Conservation (phyloP, 2,329 filamentous ascomycete genomes). For the Botrytis medusae region DNA sequence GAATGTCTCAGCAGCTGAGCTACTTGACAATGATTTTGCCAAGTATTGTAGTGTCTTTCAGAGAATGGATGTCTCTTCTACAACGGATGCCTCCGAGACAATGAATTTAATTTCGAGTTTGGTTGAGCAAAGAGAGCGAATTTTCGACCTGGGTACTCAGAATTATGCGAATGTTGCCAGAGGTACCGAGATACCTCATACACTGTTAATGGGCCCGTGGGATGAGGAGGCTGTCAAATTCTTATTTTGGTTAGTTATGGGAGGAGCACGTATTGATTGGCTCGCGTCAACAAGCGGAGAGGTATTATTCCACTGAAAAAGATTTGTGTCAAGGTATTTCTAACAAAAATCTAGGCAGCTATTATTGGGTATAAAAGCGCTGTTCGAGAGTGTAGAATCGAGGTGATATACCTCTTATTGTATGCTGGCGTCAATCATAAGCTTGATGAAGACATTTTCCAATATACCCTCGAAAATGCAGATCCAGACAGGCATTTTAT, state of each 20-base stretch:
- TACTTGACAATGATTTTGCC: constrained; percentile 15
- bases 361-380: constrained; percentile 32
- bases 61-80: neutral
- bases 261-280: constrained; percentile 35
- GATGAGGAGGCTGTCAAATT: constrained; percentile 30
- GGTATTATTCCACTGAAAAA: constrained; percentile 24
- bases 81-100: neutral
- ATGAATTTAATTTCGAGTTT: neutral
- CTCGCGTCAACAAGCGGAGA: constrained; percentile 36
- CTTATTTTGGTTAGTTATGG: constrained; percentile 37
- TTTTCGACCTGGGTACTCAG: neutral
- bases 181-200: constrained; percentile 34
- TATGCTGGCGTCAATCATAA: constrained; percentile 27
- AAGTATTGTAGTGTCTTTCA: constrained; percentile 12
- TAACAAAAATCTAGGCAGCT: constrained; percentile 29
- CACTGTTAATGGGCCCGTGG: constrained; percentile 39
- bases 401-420: constrained; percentile 30
- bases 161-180: constrained; percentile 25
- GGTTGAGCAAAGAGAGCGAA: neutral
- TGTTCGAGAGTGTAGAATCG: constrained; percentile 28
- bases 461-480: constrained; percentile 8
- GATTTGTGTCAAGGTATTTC: neutral
- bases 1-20: neutral
- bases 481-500: neutral
- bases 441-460: constrained; percentile 24